Percentiles rank a stretch among this genome's conserved stretches.
These are phyloP conservation scores for Diplocarpon rosae DNA, from an alignment of 2,329 filamentous ascomycete species.

Conservation along the genomic window DNA sequence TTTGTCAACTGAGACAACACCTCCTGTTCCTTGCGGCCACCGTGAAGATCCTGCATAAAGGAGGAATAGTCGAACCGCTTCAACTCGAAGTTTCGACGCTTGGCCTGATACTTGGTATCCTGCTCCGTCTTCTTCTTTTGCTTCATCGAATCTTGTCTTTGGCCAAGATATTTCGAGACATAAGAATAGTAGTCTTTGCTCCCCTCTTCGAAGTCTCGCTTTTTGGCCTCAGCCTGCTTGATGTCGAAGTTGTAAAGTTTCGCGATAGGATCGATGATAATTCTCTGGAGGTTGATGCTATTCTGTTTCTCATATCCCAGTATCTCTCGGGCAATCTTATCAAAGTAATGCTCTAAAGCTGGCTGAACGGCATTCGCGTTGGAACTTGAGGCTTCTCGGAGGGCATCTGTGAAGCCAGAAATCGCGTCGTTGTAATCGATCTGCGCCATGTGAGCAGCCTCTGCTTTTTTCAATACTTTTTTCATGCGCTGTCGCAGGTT, in stretches of 20 bases:
- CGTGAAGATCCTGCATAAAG: constrained; percentile 98
- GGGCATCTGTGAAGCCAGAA: constrained; percentile 68
- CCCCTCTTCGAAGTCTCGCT: constrained; percentile 96
- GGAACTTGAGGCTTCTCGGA: constrained; percentile 78
- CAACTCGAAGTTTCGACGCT: constrained; percentile 88
- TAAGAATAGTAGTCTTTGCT: constrained; percentile 98
- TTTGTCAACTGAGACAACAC: constrained; percentile 88
- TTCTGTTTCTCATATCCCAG: constrained; percentile 79
- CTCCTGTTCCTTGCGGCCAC: constrained; percentile 96
- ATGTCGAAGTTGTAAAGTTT: constrained; percentile 93
- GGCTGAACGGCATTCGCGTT: constrained; percentile 97
- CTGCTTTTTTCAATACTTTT: constrained; percentile 88
- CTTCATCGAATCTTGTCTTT: constrained; percentile 89
- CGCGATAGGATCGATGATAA: constrained; percentile 87
- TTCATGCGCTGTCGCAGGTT: constrained; percentile 94
- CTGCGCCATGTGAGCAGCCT: constrained; percentile 73
- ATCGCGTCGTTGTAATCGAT: constrained; percentile 78
- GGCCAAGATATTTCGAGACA: constrained; percentile 88
- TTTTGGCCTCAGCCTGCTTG: constrained; percentile 94
- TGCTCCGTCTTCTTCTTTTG: constrained; percentile 94
- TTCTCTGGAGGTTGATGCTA: constrained; percentile 70
- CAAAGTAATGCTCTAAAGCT: constrained; percentile 94
- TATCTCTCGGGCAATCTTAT: constrained; percentile 90
- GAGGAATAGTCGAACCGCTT: constrained; percentile 98
- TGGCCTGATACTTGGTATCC: constrained; percentile 91